Evolutionary conservation across 148 eudicot genomes (phyloP), one percentile per base, ranked within the genome.

Genomic region (Drosera capensis): DNA sequence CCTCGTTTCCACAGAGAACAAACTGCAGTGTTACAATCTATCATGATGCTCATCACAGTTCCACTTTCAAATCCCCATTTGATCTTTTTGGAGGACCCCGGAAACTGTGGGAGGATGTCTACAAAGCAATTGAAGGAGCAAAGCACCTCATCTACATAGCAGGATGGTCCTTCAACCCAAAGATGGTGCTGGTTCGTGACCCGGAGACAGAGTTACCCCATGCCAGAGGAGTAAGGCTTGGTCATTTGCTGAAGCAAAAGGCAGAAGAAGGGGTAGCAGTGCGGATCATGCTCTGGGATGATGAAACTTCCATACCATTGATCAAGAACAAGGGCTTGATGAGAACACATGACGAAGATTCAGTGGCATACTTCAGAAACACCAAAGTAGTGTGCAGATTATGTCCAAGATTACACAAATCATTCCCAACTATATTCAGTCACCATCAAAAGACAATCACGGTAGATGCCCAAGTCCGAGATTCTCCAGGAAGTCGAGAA

Each of bases 151-250:
- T 90, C 47, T 90, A 84, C 58, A 90, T 90, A 25, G 88, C 85
- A 14, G 99, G 95, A 60, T 90, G 99, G 95, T 84, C 99, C 45
- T 61, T 90, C 25, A 90, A 80, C 60, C 99, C 97, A 25, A 73
- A 63, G 26, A 45, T 84, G 63, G 75, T 71, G 31, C 71, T 84
- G 83, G 94, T 82, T 25, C 71, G 82, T 14, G 80, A 82, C 56
- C 42, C 75, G 11, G 50, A 70, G 46, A 78, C 75, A 34, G 68
- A 73, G 25, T 71, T 74, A 20, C 85, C 77, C 36, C 93, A 66
- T 11, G 93, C 87, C 25, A 45, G 38, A 47, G 93, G 95, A 49
- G 74, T 84, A 40, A 65, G 68, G 36, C 65, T 90, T 0, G 84
- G 95, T 3, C 79, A 80, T n/a, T 43, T 80, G 50, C 52, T 80